A percentile compares a stretch with the other conserved stretches of the same genome.
These are phyloP conservation scores for Psophocarpus tetragonolobus DNA, from an alignment of 306 rosid species.

Conservation along the genomic window DNA sequence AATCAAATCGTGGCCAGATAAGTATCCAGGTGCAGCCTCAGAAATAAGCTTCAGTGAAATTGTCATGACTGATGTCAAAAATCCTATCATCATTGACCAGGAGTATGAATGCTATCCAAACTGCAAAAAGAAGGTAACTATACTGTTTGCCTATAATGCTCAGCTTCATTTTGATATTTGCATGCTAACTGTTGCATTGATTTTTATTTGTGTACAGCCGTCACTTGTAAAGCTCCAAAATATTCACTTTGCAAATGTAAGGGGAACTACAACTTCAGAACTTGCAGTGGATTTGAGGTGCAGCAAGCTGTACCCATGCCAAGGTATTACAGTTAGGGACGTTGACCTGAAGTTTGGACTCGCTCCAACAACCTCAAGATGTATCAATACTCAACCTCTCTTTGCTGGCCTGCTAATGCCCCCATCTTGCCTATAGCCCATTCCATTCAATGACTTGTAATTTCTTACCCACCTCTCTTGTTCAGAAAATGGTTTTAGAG, in stretches of 20 bases:
- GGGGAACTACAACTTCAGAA: slow-evolving; percentile 54
- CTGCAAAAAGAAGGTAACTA: slow-evolving; percentile 42
- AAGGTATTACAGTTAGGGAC: slow-evolving; percentile 40
- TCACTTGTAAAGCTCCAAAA: slow-evolving; percentile 53
- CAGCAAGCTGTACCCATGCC: slow-evolving; percentile 53
- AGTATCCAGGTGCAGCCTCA: slow-evolving; percentile 19
- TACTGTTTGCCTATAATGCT: neutral
- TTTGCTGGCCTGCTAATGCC: slow-evolving; percentile 25
- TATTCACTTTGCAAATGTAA: slow-evolving; percentile 47
- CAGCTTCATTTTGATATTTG: neutral
- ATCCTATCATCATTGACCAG: slow-evolving; percentile 49
- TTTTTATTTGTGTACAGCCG: slow-evolving; percentile 37
- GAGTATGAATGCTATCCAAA: slow-evolving; percentile 36
- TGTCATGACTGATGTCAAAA: slow-evolving; percentile 36
- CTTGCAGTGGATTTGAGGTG: slow-evolving; percentile 57
- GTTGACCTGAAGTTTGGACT: slow-evolving; percentile 39
- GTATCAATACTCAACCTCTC: slow-evolving; percentile 42
- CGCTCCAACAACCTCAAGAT: slow-evolving; percentile 30
- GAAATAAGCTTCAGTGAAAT: slow-evolving; percentile 34
- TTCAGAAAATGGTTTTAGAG: neutral
- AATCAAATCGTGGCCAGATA: slow-evolving; percentile 45
- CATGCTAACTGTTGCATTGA: neutral
- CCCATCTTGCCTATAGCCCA: slow-evolving; percentile 15
- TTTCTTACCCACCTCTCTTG: neutral
- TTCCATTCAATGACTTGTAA: neutral